Evolutionary conservation across 345 rosid species (phyloP).

Genomic region (Ceriops tagal): DNA sequence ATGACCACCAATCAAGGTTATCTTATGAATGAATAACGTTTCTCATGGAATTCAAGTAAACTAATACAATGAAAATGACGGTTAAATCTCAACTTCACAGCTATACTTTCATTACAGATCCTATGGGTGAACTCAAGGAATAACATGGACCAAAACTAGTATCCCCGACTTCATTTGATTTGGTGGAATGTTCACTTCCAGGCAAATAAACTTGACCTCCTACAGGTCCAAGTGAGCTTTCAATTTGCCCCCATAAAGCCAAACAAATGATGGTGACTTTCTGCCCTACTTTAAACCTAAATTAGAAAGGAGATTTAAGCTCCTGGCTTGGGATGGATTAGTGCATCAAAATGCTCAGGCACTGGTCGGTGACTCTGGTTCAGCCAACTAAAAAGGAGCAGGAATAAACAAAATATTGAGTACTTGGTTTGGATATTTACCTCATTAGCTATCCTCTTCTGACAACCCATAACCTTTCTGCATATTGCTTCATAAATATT

Average conservation of each 20-base stretch:
- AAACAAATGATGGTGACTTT: background rate
- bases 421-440: background rate
- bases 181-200: background rate
- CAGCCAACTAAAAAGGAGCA: background rate
- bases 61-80: background rate
- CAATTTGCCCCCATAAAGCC: background rate
- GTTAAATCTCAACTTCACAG: too few species aligned
- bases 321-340: background rate
- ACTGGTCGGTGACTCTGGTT: background rate
- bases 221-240: background rate
- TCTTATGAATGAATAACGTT: conserved; percentile 2
- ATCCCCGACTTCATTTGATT: background rate
- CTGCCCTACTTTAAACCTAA: too few species aligned
- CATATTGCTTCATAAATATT: background rate
- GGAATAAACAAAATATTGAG: background rate
- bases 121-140: too few species aligned
- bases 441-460: background rate
- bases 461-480: background rate
- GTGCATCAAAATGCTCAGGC: background rate
- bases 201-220: background rate
- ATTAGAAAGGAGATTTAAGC: background rate
- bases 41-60: background rate
- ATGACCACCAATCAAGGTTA: conserved; percentile 25
- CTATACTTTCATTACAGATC: too few species aligned
- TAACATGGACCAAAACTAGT: background rate